Evolutionary conservation across 768 basidiomycete genomes (phyloP).

Genomic region (Chlorophyllum brunneum): DNA sequence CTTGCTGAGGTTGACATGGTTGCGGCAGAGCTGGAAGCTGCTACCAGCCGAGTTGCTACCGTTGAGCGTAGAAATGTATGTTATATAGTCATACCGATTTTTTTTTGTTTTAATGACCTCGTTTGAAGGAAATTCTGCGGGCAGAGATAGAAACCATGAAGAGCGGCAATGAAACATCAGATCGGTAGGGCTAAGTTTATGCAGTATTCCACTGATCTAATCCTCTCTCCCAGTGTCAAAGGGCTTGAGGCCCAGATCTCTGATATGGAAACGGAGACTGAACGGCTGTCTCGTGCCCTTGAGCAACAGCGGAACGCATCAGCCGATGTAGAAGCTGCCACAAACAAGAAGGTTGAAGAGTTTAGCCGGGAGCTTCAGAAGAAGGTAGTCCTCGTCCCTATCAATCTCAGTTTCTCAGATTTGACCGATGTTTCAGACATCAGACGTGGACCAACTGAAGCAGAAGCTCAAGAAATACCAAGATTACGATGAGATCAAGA

Average conservation of each 20-base stretch:
- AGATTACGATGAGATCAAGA: slow-evolving; percentile 97
- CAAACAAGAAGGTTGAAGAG: slow-evolving; percentile 57
- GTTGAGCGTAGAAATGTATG: slow-evolving; percentile 91
- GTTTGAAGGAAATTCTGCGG: slow-evolving; percentile 78
- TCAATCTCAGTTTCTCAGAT: background rate
- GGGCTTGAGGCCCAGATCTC: slow-evolving; percentile 68
- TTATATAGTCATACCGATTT: slow-evolving; percentile 5
- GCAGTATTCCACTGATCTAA: background rate
- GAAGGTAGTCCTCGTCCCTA: slow-evolving; percentile 31
- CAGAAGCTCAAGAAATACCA: slow-evolving; percentile 64
- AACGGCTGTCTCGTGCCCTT: slow-evolving; percentile 62
- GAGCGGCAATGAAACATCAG: slow-evolving; percentile 68
- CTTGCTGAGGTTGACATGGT: slow-evolving; percentile 95
- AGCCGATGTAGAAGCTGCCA: slow-evolving; percentile 40
- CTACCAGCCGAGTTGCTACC: slow-evolving; percentile 89
- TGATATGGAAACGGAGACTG: slow-evolving; percentile 74
- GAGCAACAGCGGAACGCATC: slow-evolving; percentile 54
- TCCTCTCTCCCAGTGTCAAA: slow-evolving; percentile 47
- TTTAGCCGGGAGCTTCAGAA: slow-evolving; percentile 54
- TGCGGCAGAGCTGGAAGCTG: slow-evolving; percentile 88
- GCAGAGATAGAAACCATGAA: slow-evolving; percentile 92
- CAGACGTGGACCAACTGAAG: slow-evolving; percentile 68
- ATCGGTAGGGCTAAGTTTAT: slow-evolving; percentile 43
- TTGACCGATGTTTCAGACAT: slow-evolving; percentile 31
- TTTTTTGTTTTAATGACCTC: background rate